Percentiles rank a stretch among this genome's conserved stretches.
Conservation (phyloP, 2,329 filamentous ascomycete species). For the Nemania sp. region DNA sequence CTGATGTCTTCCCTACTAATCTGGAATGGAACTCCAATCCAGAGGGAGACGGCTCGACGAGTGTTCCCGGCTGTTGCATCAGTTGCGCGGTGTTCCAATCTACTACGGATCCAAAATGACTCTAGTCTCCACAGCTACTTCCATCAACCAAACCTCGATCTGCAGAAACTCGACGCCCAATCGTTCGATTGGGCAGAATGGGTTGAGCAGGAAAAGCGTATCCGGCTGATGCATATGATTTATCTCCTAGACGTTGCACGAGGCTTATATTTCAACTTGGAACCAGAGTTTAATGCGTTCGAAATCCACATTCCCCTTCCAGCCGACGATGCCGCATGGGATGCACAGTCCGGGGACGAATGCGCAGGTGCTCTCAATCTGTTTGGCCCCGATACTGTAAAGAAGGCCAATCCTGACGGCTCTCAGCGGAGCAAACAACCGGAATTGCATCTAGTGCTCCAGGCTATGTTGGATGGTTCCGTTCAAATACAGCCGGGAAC, state of each 20-base stretch:
- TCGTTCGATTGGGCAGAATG: slow-evolving; percentile 75
- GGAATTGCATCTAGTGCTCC: slow-evolving; percentile 70
- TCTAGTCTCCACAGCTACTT: slow-evolving; percentile 67
- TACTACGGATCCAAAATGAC: slow-evolving; percentile 66
- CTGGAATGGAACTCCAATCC: slow-evolving; percentile 76
- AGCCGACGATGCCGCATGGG: slow-evolving; percentile 79
- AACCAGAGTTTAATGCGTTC: slow-evolving; percentile 70
- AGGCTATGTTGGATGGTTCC: slow-evolving; percentile 69
- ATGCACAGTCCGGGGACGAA: slow-evolving; percentile 68
- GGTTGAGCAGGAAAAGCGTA: slow-evolving; percentile 78
- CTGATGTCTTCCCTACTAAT: slow-evolving; percentile 72
- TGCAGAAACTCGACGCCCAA: slow-evolving; percentile 60
- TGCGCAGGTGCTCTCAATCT: slow-evolving; percentile 76
- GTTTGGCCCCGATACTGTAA: slow-evolving; percentile 66
- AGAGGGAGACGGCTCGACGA: slow-evolving; percentile 72
- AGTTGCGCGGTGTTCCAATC: slow-evolving; percentile 67
- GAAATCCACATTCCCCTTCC: slow-evolving; percentile 77
- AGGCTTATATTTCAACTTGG: slow-evolving; percentile 78
- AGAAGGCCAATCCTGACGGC: slow-evolving; percentile 69
- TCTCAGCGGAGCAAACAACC: slow-evolving; percentile 74
- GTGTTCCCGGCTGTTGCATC: slow-evolving; percentile 68
- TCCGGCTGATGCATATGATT: slow-evolving; percentile 73
- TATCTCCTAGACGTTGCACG: slow-evolving; percentile 74
- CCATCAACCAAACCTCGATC: slow-evolving; percentile 66
- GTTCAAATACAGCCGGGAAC: slow-evolving; percentile 72